Conservation (phyloP, 352 stramenopile genomes). For the Phytopythium chamaehyphon region DNA sequence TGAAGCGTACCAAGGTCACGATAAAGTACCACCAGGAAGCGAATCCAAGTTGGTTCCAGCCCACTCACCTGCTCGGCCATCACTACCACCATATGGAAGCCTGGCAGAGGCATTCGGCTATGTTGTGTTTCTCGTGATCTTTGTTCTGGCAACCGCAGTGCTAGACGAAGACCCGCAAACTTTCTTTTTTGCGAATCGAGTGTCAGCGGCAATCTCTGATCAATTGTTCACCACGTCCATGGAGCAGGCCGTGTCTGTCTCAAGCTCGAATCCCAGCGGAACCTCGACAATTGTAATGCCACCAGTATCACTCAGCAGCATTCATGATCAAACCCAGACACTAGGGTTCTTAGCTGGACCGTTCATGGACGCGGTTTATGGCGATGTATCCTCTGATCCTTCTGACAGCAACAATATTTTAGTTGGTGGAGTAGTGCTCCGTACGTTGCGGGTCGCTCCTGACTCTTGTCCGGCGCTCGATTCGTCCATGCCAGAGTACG, state of each 20-base stretch:
- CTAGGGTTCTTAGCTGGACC: conserved; percentile 63
- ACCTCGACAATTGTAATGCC: conserved; percentile 13
- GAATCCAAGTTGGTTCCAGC: no score
- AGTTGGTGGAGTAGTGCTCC: conserved; percentile 47
- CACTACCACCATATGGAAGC: conserved; percentile 43
- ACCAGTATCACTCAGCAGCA: conserved; percentile 42
- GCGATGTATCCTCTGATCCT: background rate
- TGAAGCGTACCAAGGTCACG: background rate
- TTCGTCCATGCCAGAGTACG: conserved; percentile 52
- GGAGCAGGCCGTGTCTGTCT: conserved; percentile 2
- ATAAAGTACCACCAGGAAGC: background rate
- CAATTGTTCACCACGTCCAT: conserved; percentile 39
- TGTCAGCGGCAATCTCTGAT: conserved; percentile 39
- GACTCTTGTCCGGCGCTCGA: conserved; percentile 43
- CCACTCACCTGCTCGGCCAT: background rate
- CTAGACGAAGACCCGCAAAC: conserved; percentile 38
- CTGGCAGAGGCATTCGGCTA: conserved; percentile 45
- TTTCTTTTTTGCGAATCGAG: conserved; percentile 66
- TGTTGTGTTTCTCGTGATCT: conserved; percentile 49
- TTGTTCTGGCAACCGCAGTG: conserved; percentile 46
- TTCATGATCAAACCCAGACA: conserved; percentile 55
- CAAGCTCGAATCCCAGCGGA: background rate
- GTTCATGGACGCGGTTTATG: conserved; percentile 55
- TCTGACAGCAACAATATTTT: conserved; percentile 35
- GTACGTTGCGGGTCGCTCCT: conserved; percentile 48